Base-by-base conservation (phyloP, 371 early-diverging fungal species). In the Neoconidiobolus thromboides region DNA sequence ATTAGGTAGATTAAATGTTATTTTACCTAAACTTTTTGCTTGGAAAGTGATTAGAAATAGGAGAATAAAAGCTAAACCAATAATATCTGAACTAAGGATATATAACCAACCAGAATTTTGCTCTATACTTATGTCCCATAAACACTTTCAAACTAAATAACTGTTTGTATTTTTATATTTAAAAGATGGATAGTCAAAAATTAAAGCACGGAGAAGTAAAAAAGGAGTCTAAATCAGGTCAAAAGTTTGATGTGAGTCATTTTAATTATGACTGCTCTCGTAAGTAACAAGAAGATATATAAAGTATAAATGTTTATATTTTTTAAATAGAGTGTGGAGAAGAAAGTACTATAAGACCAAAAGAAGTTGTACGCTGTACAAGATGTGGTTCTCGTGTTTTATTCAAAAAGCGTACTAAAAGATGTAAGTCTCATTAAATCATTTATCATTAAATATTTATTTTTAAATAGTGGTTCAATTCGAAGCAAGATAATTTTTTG, bases 321-420 rank as follows among this genome's bases (percentile, higher is more conserved):
- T 38, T 14, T n/a, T 5, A 5, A 26, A 10, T 51, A 51, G 52
- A 51, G 52, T 51, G 52, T n/a, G 52, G 52, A 10, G 52, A 51
- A 51, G 52, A 51, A n/a, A 51, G 26, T 51, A 14, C 36, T 26
- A 26, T 51, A n/a, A 51, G 36, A 51, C 14, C 52, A 26, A 14
- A 38, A 9, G 52, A 51, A 26, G 26, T 26, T 26, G 37, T 51
- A 26, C 52, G 52, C n/a, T 51, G 52, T 36, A 14, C 7, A 7
- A 14, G 37, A 38, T 51, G 52, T 36, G 52, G 52, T 26, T 51
- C 26, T 51, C 52, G 52, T n/a, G 52, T 51, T n/a, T n/a, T 51
- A 51, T 51, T 51, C 36, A 51, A 51, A 51, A 51, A 51, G 52
- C 52, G 52, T 51, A 51, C 52, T 38, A 51, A 51, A n/a, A 10